phyloP scores from a whole-genome alignment of 805 yeast genomes.

The Sugiyamaella smithiae region DNA sequence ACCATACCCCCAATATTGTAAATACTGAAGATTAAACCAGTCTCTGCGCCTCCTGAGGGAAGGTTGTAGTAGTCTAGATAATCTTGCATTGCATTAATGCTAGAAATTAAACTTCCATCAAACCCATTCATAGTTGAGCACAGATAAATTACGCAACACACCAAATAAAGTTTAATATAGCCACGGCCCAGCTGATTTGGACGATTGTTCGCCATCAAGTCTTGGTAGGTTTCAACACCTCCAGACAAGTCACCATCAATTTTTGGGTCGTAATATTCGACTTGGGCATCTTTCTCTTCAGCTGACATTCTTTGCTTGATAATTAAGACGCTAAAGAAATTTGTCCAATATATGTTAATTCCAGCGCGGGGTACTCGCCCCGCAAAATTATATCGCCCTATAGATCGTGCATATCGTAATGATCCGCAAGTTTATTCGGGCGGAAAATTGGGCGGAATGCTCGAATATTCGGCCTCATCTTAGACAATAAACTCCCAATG shows the following conservation, averaged over 20 bases:
- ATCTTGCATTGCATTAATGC: slow-evolving; percentile 1
- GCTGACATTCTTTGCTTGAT: neutral
- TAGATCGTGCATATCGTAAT: too few relatives aligned
- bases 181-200: slow-evolving; percentile 1
- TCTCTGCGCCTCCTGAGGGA: neutral
- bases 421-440: too few relatives aligned
- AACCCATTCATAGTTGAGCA: slow-evolving; percentile 1
- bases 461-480: too few relatives aligned
- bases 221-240: slow-evolving; percentile 7
- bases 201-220: slow-evolving; percentile 1
- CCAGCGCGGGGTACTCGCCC: too few relatives aligned
- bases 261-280: slow-evolving; percentile 6
- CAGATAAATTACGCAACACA: neutral
- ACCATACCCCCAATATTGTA: slow-evolving; percentile 2
- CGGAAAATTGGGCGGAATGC: too few relatives aligned
- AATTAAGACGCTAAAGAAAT: too few relatives aligned
- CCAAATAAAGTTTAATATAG: neutral
- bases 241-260: neutral
- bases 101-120: neutral
- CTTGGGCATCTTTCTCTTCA: neutral
- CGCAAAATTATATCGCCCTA: too few relatives aligned
- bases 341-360: too few relatives aligned
- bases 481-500: too few relatives aligned
- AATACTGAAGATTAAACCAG: neutral
- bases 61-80: neutral